phyloP scores from a whole-genome alignment of 345 rosid genomes.

The Aethionema arabicum region DNA sequence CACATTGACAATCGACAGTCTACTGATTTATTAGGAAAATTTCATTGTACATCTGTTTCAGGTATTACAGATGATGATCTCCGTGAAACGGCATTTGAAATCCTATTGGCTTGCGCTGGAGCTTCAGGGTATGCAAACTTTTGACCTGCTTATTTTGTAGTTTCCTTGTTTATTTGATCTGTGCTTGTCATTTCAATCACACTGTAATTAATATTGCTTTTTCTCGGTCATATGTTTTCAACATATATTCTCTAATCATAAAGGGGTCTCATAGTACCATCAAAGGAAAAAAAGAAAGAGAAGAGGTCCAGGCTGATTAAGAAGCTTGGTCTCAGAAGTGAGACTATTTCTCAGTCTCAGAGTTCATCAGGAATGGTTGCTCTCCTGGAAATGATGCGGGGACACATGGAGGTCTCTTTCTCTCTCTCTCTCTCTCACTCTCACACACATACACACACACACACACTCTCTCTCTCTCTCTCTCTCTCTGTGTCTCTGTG shows the following conservation, averaged over 20 bases:
- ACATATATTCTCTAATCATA: slow-evolving; percentile 22
- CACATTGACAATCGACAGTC: slow-evolving; percentile 3
- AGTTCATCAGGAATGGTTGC: slow-evolving; percentile 72
- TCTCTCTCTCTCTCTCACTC: slow-evolving; percentile 12
- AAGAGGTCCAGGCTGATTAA: slow-evolving; percentile 79
- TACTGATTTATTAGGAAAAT: slow-evolving; percentile 10
- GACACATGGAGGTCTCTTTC: slow-evolving; percentile 85
- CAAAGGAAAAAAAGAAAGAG: slow-evolving; percentile 86
- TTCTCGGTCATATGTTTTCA: slow-evolving; percentile 23
- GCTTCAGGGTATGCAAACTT: slow-evolving; percentile 72
- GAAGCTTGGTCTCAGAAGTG: slow-evolving; percentile 91
- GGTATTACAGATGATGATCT: slow-evolving; percentile 92
- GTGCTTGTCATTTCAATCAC: slow-evolving; percentile 1
- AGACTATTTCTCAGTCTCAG: slow-evolving; percentile 57
- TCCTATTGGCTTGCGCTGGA: slow-evolving; percentile 96
- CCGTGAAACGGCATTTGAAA: slow-evolving; percentile 91
- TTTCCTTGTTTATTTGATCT: slow-evolving; percentile 19
- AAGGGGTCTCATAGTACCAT: slow-evolving; percentile 92
- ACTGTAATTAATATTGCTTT: slow-evolving; percentile 1
- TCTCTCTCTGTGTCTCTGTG: no score
- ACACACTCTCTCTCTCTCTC: not conserved
- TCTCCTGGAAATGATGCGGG: slow-evolving; percentile 84
- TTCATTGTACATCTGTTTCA: slow-evolving; percentile 33
- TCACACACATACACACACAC: not conserved
- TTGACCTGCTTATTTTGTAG: slow-evolving; percentile 20